Evolutionary conservation across 768 basidiomycete species (phyloP).

Genomic region (Candolleomyces aberdarensis): DNA sequence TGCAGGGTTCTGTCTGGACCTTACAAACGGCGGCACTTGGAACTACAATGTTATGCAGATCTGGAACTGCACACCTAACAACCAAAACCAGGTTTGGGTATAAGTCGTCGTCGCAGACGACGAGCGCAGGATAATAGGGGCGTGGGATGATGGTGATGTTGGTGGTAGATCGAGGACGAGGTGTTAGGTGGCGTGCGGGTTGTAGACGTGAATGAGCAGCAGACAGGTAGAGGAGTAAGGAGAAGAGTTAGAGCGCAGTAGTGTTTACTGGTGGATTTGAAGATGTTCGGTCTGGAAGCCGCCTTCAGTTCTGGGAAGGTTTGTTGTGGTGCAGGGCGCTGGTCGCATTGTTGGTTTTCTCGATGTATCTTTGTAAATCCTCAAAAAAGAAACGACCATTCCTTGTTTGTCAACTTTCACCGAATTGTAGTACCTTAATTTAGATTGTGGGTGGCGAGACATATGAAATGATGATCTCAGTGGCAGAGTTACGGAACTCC

Average conservation of each 20-base stretch:
- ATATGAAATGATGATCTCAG: too few relatives aligned
- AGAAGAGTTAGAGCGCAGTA: not conserved
- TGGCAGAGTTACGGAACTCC: too few relatives aligned
- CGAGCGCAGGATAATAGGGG: not conserved
- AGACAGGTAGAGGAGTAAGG: too few relatives aligned
- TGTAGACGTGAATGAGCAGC: too few relatives aligned
- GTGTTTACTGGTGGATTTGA: not conserved
- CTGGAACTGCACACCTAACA: conserved; percentile 7
- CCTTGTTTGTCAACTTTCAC: not conserved
- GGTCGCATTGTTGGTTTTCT: not conserved
- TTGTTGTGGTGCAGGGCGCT: not conserved
- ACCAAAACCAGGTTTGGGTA: conserved; percentile 12
- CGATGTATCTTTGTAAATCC: not conserved
- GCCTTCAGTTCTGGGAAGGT: not conserved
- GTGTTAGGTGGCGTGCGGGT: not conserved
- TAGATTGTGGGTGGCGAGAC: too few relatives aligned
- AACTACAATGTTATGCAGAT: conserved; percentile 10
- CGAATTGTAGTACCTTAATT: too few relatives aligned
- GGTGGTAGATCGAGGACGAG: not conserved
- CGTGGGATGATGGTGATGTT: not conserved
- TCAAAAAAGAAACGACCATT: not conserved
- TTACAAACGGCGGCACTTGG: conserved; percentile 11
- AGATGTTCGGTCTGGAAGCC: not conserved
- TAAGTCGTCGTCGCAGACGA: not conserved
- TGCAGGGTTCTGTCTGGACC: conserved; percentile 11